These are phyloP conservation scores for Ensete ventricosum DNA, from an alignment of 176 grass and related monocot genomes.

Conservation along the genomic window DNA sequence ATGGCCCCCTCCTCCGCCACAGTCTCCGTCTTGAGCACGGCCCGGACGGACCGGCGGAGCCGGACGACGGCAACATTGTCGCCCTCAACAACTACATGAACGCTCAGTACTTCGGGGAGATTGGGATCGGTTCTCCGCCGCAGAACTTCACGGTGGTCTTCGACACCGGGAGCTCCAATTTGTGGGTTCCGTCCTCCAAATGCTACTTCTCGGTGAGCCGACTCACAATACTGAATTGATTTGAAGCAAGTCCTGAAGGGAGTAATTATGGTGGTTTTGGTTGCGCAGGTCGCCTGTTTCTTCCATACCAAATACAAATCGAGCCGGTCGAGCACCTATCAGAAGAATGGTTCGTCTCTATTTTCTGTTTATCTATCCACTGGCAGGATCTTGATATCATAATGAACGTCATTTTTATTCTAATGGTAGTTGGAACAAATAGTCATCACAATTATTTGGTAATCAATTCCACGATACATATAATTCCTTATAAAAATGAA, in stretches of 20 bases:
- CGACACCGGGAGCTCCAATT: conserved; percentile 3
- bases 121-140: not conserved
- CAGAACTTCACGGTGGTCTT: conserved; percentile 2
- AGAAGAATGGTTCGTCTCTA: not conserved
- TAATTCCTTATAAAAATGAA: too few species aligned
- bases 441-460: too few species aligned
- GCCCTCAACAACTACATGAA: conserved; percentile 3
- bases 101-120: conserved; percentile 4
- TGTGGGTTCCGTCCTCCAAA: not conserved
- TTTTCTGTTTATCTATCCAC: not conserved
- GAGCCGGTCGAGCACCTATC: not conserved
- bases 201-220: not conserved
- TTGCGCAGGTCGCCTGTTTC: not conserved
- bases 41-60: not conserved
- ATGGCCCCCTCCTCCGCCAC: not conserved
- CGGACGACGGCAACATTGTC: not conserved
- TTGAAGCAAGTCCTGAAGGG: not conserved
- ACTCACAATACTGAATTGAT: not conserved
- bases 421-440: too few species aligned
- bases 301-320: not conserved
- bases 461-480: too few species aligned
- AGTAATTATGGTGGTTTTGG: not conserved
- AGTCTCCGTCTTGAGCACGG: not conserved
- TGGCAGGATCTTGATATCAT: too few species aligned
- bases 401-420: too few species aligned